Evolutionary conservation across 176 grass and related monocot species (phyloP).

Genomic region (Musa schizocarpa): DNA sequence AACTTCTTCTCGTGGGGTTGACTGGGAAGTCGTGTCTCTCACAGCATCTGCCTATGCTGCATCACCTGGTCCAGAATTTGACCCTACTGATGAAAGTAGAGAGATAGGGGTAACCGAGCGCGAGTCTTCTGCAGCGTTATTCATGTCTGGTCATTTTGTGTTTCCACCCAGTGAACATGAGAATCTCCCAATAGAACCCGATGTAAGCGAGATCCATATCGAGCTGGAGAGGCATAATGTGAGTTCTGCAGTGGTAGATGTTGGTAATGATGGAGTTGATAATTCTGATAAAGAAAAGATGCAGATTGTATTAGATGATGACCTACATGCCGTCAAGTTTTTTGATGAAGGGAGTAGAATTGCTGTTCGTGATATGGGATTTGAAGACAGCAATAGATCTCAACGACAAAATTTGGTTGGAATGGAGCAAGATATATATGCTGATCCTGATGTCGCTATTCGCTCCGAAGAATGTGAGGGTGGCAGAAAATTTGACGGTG

Average conservation of each 20-base stretch:
- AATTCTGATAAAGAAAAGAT: slow-evolving; percentile 15
- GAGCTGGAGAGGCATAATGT: slow-evolving; percentile 22
- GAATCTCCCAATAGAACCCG: slow-evolving; percentile 58
- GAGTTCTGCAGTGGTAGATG: slow-evolving; percentile 21
- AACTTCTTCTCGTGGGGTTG: slow-evolving; percentile 22
- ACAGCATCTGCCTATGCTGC: slow-evolving; percentile 57
- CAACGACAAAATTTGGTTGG: slow-evolving; percentile 4
- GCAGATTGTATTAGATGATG: slow-evolving; percentile 12
- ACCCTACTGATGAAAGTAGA: neutral
- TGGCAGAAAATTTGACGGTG: slow-evolving; percentile 12
- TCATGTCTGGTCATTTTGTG: slow-evolving; percentile 67
- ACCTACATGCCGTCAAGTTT: slow-evolving; percentile 27
- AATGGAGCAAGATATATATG: slow-evolving; percentile 12
- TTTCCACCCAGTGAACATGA: slow-evolving; percentile 81
- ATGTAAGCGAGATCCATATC: slow-evolving; percentile 26
- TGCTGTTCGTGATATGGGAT: slow-evolving; percentile 24
- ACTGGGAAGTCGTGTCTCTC: slow-evolving; percentile 80
- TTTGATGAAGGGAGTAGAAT: slow-evolving; percentile 29
- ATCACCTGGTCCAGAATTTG: slow-evolving; percentile 20
- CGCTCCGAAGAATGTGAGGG: neutral
- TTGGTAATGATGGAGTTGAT: slow-evolving; percentile 3
- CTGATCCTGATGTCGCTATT: slow-evolving; percentile 20
- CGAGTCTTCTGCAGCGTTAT: slow-evolving; percentile 23
- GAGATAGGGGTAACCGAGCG: slow-evolving; percentile 4
- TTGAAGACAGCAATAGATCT: slow-evolving; percentile 15